Percentiles rank a stretch among this genome's conserved stretches.
Evolutionary conservation across 352 stramenopile genomes (phyloP).

Genomic region (Phytophthora pinifolia): DNA sequence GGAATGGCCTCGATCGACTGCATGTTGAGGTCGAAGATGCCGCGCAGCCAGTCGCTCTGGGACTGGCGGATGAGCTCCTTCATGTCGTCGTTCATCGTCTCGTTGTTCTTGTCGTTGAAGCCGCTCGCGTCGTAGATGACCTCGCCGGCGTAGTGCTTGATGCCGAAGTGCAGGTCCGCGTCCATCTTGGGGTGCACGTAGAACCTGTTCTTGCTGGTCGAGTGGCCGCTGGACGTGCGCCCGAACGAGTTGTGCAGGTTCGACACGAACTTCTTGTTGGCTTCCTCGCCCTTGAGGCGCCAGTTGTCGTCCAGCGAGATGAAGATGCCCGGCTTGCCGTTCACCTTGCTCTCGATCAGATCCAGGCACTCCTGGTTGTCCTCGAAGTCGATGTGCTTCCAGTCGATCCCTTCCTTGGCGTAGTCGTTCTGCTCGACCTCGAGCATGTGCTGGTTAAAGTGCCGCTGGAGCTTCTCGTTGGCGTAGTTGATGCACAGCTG

Average conservation of each 20-base stretch:
- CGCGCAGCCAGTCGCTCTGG: conserved; percentile 76
- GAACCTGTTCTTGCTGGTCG: conserved; percentile 78
- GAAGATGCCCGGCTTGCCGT: conserved; percentile 92
- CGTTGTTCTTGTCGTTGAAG: conserved; percentile 99
- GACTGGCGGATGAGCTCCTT: conserved; percentile 91
- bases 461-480: conserved; percentile 94
- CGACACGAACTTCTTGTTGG: conserved; percentile 91
- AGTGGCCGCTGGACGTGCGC: conserved; percentile 52
- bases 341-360: conserved; percentile 91
- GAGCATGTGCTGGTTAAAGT: conserved; percentile 96
- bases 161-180: conserved; percentile 86
- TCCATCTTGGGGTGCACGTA: conserved; percentile 92
- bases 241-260: conserved; percentile 87
- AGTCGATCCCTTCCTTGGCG: conserved; percentile 94
- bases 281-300: conserved; percentile 93
- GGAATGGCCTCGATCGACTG: conserved; percentile 85
- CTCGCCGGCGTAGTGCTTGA: conserved; percentile 92
- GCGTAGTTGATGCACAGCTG: conserved; percentile 97
- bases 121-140: conserved; percentile 97
- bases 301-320: conserved; percentile 95
- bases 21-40: conserved; percentile 86
- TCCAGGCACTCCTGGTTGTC: conserved; percentile 95
- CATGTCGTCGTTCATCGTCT: conserved; percentile 95
- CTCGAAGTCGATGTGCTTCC: conserved; percentile 92
- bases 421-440: conserved; percentile 98